Evolutionary conservation across 2,329 filamentous ascomycete species (phyloP).

Genomic region (Zasmidium citrigriseum): DNA sequence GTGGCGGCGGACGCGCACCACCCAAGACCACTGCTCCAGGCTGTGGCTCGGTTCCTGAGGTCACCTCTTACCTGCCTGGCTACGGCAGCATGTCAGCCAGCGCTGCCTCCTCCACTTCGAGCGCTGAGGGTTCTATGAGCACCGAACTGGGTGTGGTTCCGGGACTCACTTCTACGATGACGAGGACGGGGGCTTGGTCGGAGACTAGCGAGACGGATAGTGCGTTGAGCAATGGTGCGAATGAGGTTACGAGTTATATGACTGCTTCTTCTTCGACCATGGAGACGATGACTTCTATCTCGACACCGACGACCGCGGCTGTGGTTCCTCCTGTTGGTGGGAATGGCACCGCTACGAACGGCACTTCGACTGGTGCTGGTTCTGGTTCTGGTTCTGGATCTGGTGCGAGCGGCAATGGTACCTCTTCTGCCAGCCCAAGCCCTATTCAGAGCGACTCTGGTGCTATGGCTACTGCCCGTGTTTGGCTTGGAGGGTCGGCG

Average conservation of each 20-base stretch:
- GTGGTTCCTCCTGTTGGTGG: not conserved
- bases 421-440: slow-evolving; percentile 4
- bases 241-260: not conserved
- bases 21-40: slow-evolving; percentile 64
- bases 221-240: not conserved
- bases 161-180: slow-evolving; percentile 5
- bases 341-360: not conserved
- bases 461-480: slow-evolving; percentile 46
- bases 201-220: not conserved
- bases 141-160: too few species aligned
- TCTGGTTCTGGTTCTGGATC: not conserved
- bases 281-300: not conserved
- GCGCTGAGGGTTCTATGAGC: slow-evolving; percentile 1
- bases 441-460: slow-evolving; percentile 36
- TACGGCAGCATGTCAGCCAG: slow-evolving; percentile 24
- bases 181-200: not conserved
- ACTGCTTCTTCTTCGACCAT: not conserved
- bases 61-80: slow-evolving; percentile 50
- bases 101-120: slow-evolving; percentile 1
- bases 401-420: slow-evolving; percentile 1
- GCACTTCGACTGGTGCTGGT: not conserved
- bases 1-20: slow-evolving; percentile 66
- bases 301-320: not conserved
- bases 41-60: slow-evolving; percentile 61
- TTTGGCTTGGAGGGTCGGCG: slow-evolving; percentile 49